Evolutionary conservation across 352 stramenopile genomes (phyloP).

Genomic region (Pythium plurisporium): DNA sequence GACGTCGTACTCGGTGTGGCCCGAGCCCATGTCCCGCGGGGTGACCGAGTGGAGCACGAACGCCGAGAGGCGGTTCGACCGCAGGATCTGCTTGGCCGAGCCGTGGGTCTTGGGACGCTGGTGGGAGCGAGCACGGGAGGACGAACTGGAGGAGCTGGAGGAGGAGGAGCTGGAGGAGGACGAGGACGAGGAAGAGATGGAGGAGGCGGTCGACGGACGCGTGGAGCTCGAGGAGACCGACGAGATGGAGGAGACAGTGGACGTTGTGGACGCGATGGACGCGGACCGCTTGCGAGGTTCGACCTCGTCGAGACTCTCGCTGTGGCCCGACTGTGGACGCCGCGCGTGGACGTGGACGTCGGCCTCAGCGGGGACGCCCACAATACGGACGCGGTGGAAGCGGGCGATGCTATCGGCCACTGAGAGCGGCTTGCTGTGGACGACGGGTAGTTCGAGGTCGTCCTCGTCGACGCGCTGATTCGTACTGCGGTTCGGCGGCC

Average conservation of each 20-base stretch:
- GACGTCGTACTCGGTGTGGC: constrained; percentile 56
- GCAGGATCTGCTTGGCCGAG: constrained; percentile 17
- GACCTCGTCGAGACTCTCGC: too few species aligned
- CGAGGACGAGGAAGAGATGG: not conserved
- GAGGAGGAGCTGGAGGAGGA: not conserved
- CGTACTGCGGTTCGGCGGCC: not conserved
- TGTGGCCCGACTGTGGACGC: not conserved
- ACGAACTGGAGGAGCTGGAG: not conserved
- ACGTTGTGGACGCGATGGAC: not conserved
- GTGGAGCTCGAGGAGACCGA: too few species aligned
- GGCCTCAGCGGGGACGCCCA: not conserved
- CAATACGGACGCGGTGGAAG: constrained; percentile 13
- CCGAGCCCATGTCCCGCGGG: constrained; percentile 37
- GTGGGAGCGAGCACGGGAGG: not conserved
- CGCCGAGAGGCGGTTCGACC: constrained; percentile 42
- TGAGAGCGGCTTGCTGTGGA: constrained; percentile 17
- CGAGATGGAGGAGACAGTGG: not conserved
- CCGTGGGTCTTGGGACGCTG: constrained; percentile 5
- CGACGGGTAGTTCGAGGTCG: constrained; percentile 20
- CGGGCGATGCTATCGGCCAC: constrained; percentile 15
- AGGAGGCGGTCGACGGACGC: not conserved
- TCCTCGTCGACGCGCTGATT: constrained; percentile 12
- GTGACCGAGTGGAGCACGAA: constrained; percentile 63
- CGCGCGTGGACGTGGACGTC: constrained; percentile 5
- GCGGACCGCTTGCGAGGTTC: not conserved